Evolutionary conservation across 2,329 filamentous ascomycete genomes (phyloP).

Genomic region (Penicillium sp.): DNA sequence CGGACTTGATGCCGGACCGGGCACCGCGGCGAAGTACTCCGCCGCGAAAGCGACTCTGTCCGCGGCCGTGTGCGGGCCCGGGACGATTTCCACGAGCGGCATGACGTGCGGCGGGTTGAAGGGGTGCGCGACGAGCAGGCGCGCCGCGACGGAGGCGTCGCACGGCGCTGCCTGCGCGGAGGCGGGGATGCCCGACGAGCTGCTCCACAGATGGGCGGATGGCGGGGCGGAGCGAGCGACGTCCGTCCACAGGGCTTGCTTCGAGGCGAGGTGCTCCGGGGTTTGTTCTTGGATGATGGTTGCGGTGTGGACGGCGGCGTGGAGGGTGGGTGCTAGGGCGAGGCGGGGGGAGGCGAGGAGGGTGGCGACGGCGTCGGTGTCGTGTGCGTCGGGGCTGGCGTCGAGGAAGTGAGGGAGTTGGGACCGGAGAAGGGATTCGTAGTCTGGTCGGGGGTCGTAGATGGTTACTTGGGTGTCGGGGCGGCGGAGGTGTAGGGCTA

Average conservation of each 20-base stretch:
- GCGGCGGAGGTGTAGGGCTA: constrained; percentile 52
- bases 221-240: constrained; percentile 48
- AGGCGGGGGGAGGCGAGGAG: constrained; percentile 33
- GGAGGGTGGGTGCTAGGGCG: constrained; percentile 32
- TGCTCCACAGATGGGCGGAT: constrained; percentile 55
- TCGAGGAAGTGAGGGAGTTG: constrained; percentile 47
- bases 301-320: constrained; percentile 47
- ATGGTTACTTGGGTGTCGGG: constrained; percentile 45
- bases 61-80: constrained; percentile 43
- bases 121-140: constrained; percentile 58
- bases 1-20: constrained; percentile 9
- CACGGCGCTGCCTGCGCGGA: constrained; percentile 42
- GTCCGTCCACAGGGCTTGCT: constrained; percentile 51
- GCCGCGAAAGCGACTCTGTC: constrained; percentile 28
- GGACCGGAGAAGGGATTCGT: constrained; percentile 44
- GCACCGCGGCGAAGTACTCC: constrained; percentile 40
- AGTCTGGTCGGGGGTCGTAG: constrained; percentile 51
- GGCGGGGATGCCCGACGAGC: constrained; percentile 57
- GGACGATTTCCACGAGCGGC: constrained; percentile 59
- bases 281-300: constrained; percentile 60
- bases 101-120: constrained; percentile 63
- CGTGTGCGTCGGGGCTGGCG: constrained; percentile 1
- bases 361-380: constrained; percentile 17
- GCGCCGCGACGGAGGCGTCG: constrained; percentile 40
- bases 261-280: constrained; percentile 54